These are phyloP conservation scores for Solanum phureja DNA, from an alignment of 257 asterid species.

Conservation along the genomic window DNA sequence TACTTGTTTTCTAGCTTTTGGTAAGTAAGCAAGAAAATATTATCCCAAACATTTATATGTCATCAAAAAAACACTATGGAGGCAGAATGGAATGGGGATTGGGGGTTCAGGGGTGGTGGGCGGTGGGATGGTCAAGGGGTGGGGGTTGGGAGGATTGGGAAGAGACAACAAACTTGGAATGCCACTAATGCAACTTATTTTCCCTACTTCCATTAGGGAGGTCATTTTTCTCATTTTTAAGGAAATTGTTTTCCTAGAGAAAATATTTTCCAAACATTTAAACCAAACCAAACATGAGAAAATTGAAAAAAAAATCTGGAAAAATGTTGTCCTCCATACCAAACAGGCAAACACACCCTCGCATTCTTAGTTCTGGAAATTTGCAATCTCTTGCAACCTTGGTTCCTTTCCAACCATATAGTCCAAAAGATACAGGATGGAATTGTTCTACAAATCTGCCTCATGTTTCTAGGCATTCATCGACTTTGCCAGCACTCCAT, in stretches of 20 bases:
- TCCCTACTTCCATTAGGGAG: too few species aligned
- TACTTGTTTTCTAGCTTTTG: not conserved
- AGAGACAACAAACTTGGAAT: too few species aligned
- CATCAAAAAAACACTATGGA: too few species aligned
- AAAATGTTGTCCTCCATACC: too few species aligned
- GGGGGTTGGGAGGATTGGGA: not conserved
- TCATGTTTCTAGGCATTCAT: not conserved
- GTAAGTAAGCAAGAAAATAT: not conserved
- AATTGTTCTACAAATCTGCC: not conserved
- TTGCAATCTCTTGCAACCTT: not conserved
- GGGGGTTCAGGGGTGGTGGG: not conserved
- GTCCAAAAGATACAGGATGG: not conserved
- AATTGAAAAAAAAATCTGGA: too few species aligned
- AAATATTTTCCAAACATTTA: too few species aligned
- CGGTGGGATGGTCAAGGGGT: not conserved
- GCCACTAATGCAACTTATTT: too few species aligned
- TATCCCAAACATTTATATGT: not conserved
- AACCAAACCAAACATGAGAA: too few species aligned
- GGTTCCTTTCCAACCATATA: not conserved
- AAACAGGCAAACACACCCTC: too few species aligned
- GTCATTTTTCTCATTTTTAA: too few species aligned
- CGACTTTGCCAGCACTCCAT: not conserved
- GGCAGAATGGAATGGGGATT: accelerated
- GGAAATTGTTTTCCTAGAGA: too few species aligned
- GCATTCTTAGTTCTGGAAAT: not conserved